Evolutionary conservation across 306 rosid species (phyloP), one percentile per base, ranked within the genome.

Genomic region (Cicer chorassanicum): DNA sequence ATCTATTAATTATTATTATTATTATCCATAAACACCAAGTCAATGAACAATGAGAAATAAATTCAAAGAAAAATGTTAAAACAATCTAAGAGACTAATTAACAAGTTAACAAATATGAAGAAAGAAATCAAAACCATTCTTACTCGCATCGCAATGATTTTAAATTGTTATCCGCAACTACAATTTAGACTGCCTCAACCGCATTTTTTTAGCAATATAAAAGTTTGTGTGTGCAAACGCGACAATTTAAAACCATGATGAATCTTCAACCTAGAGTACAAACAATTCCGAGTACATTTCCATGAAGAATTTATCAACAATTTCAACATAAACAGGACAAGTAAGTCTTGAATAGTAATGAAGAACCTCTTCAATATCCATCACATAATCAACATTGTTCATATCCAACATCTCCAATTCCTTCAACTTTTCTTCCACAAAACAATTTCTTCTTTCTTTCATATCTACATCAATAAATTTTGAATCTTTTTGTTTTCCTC

Each of bases 361-460:
- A 84, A 90, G 91, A 80, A 89, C 83, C 78, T 95, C 99, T 80
- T 92, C 93, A 59, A 95, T 89, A 85, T 92, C 99, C 83, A 92
- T 72, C 8, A 80, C 76, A 84, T 94, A 88, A 74, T 94, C 96
- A 66, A 85, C 89, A 75, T 92, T 86, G 72, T 86, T 84, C 62
- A 72, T 70, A 61, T 93, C 98, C 83, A 89, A 16, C 90, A 79
- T 87, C 83, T 88, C 92, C 85, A 92, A 72, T 76, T 92, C 98
- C 68, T 82, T 95, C 62, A 95, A 79, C 84, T 92, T 95, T 74
- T 87, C 62, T 39, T 83, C 89, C 76, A 94, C 87, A 69, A 83
- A 65, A 40, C 77, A 78, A 14, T 55, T 41, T 73, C 80, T 80
- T 11, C 59, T 65, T 44, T 65, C 81, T 68, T 54, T 78, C 53